phyloP scores from a whole-genome alignment of 352 stramenopile species.

The Hyaloperonospora brassicae region DNA sequence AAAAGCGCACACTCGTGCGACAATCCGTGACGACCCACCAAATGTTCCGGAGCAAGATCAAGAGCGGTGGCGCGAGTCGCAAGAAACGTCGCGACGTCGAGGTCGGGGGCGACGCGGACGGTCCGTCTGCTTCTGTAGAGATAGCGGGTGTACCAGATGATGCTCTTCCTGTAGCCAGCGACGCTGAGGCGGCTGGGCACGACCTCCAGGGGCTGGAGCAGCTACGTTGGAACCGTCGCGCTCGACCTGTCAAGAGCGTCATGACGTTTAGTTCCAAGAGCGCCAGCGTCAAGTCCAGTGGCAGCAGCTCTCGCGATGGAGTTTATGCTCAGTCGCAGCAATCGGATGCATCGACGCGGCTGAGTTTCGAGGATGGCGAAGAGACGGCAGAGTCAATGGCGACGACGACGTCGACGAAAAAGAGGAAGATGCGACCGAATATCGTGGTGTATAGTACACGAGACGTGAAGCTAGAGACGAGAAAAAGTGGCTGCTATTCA shows the following conservation, averaged over 20 bases:
- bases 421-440: constrained; percentile 60
- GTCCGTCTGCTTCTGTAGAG: not conserved
- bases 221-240: constrained; percentile 34
- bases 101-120: constrained; percentile 3
- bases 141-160: not conserved
- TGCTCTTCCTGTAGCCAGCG: constrained; percentile 4
- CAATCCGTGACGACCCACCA: too few relatives aligned
- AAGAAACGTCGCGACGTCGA: constrained; percentile 31
- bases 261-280: constrained; percentile 45
- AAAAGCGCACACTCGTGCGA: too few relatives aligned
- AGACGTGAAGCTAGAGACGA: constrained; percentile 17
- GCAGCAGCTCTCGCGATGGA: too few relatives aligned
- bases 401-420: too few relatives aligned
- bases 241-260: constrained; percentile 15
- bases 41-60: constrained; percentile 44
- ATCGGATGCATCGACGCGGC: constrained; percentile 11
- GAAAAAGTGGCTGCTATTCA: constrained; percentile 35
- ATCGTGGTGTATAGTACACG: constrained; percentile 24
- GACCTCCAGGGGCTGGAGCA: constrained; percentile 24
- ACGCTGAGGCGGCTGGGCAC: constrained; percentile 11
- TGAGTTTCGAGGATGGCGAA: constrained; percentile 53
- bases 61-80: constrained; percentile 25
- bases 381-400: too few relatives aligned
- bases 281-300: too few relatives aligned
- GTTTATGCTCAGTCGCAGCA: constrained; percentile 4